Percentiles rank a stretch among this genome's conserved stretches.
These are phyloP conservation scores for Arachnopeziza araneosa DNA, from an alignment of 2,329 filamentous ascomycete genomes.

Conservation along the genomic window DNA sequence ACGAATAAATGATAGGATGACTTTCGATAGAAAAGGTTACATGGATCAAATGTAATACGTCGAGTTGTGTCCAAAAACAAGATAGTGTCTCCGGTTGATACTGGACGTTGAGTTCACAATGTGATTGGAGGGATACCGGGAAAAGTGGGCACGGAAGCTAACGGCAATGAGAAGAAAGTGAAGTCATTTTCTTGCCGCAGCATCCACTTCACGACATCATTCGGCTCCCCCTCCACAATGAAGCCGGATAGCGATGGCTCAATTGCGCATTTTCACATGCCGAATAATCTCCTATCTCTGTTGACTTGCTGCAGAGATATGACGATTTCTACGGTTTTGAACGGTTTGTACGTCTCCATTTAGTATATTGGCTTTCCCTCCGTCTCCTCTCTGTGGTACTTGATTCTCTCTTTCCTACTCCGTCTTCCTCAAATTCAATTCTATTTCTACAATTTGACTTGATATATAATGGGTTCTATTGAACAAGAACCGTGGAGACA, in stretches of 20 bases:
- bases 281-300: conserved; percentile 1
- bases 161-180: no score
- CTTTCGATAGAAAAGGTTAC: not conserved
- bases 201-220: not conserved
- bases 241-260: not conserved
- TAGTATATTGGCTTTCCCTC: not conserved
- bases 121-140: no score
- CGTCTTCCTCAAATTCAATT: not conserved
- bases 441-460: not conserved
- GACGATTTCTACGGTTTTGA: not conserved
- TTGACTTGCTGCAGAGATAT: not conserved
- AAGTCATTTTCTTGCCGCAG: no score
- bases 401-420: not conserved
- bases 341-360: not conserved
- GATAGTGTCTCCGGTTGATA: no score
- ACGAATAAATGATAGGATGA: not conserved
- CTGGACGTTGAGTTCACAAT: no score
- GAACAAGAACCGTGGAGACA: conserved; percentile 7
- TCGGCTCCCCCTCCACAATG: not conserved
- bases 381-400: no score
- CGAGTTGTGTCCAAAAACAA: no score
- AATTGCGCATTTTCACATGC: not conserved
- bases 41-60: not conserved
- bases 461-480: conserved; percentile 16
- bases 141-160: no score